phyloP scores from a whole-genome alignment of 768 basidiomycete species.

The Tubosaeta sp. region DNA sequence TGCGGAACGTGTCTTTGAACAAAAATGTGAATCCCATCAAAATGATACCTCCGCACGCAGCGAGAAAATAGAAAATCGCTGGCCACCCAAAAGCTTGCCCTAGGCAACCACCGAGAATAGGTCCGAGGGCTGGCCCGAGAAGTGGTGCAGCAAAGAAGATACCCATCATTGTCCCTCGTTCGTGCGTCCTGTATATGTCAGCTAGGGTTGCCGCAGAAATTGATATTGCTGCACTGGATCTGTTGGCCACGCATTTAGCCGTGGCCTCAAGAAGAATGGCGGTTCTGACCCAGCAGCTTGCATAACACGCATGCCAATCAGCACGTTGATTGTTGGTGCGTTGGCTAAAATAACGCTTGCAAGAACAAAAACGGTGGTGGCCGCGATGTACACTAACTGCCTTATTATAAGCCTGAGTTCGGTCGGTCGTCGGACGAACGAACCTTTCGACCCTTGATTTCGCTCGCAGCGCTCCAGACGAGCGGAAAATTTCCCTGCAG shows the following conservation, averaged over 20 bases:
- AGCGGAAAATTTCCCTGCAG: constrained; percentile 67
- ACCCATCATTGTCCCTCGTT: constrained; percentile 78
- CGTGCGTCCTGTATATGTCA: constrained; percentile 70
- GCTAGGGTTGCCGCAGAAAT: constrained; percentile 77
- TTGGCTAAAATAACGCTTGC: constrained; percentile 56
- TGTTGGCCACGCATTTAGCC: constrained; percentile 21
- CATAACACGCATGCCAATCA: constrained; percentile 67
- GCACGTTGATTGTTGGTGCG: constrained; percentile 45
- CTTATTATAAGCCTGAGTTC: constrained; percentile 1
- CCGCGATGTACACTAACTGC: constrained; percentile 52
- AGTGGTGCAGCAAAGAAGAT: constrained; percentile 77
- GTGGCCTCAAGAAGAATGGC: constrained; percentile 1
- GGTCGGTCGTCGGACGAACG: constrained; percentile 7
- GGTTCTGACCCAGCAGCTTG: constrained; percentile 58
- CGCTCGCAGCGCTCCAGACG: constrained; percentile 65
- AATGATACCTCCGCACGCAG: constrained; percentile 53
- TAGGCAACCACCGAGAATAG: constrained; percentile 65
- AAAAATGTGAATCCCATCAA: constrained; percentile 56
- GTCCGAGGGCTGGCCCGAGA: constrained; percentile 69
- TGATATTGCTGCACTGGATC: constrained; percentile 61
- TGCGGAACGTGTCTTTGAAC: constrained; percentile 80
- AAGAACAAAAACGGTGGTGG: constrained; percentile 48
- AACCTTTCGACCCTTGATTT: constrained; percentile 73
- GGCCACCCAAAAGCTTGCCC: constrained; percentile 73
- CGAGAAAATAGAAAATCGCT: constrained; percentile 78